phyloP scores from a whole-genome alignment of 495 filamentous ascomycete species.

The Cenococcum geophilum region DNA sequence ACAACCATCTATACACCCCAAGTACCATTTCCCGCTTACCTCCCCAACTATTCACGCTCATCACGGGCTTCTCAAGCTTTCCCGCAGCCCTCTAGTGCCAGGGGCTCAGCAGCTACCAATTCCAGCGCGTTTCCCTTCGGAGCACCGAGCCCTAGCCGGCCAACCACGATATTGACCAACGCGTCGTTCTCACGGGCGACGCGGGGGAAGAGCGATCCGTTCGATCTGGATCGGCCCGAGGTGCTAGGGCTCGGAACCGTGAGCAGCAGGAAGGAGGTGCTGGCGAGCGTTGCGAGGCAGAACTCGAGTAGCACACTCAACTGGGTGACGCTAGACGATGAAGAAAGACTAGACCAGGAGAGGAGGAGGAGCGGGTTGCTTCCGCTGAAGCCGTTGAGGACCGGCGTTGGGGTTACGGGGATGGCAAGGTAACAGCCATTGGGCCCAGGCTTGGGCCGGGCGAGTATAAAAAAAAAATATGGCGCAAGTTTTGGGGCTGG shows the following conservation, averaged over 20 bases:
- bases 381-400: too few relatives aligned
- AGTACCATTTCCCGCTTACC: slow-evolving; percentile 10
- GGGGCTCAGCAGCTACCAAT: slow-evolving; percentile 6
- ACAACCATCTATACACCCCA: not conserved
- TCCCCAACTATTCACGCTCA: slow-evolving; percentile 6
- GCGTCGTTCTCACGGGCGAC: not conserved
- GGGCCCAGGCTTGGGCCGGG: too few relatives aligned
- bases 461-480: too few relatives aligned
- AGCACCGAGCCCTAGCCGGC: slow-evolving; percentile 27
- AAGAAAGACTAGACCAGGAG: not conserved
- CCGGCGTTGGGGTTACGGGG: too few relatives aligned
- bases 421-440: too few relatives aligned
- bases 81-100: slow-evolving; percentile 10
- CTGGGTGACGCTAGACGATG: slow-evolving; percentile 24
- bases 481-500: too few relatives aligned
- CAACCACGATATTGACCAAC: slow-evolving; percentile 19
- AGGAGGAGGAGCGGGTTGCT: too few relatives aligned
- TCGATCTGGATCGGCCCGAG: slow-evolving; percentile 29
- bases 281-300: slow-evolving; percentile 26
- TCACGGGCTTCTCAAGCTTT: not conserved
- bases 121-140: slow-evolving; percentile 19
- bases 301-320: slow-evolving; percentile 27
- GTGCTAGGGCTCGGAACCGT: slow-evolving; percentile 25
- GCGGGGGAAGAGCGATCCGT: slow-evolving; percentile 26
- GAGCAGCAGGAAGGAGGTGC: slow-evolving; percentile 14